Conservation (phyloP, 2,329 filamentous ascomycete species). For the Aspergillus udagawae region DNA sequence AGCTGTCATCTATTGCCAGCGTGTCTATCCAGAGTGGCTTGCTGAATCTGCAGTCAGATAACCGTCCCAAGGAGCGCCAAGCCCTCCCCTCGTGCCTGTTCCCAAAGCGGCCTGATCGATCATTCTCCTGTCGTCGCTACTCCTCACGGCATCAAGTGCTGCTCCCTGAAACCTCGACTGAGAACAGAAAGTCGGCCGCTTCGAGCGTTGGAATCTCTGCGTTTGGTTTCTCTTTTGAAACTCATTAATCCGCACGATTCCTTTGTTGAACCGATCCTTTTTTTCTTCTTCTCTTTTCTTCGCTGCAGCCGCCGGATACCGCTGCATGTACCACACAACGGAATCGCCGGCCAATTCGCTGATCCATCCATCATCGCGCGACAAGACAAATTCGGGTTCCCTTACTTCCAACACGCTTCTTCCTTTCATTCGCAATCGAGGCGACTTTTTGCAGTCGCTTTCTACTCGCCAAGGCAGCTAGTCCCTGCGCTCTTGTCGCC, state of each 20-base stretch:
- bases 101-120: background rate
- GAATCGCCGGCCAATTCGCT: conserved; percentile 5
- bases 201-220: background rate
- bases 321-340: conserved; percentile 8
- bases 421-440: background rate
- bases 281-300: background rate
- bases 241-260: background rate
- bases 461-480: background rate
- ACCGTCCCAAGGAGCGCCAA: background rate
- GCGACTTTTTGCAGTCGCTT: background rate
- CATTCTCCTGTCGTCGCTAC: background rate
- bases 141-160: background rate
- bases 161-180: background rate
- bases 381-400: background rate
- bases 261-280: background rate
- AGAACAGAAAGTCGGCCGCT: background rate
- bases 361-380: conserved; percentile 3
- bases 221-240: background rate
- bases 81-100: background rate
- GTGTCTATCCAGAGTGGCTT: background rate
- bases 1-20: background rate
- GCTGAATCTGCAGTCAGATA: background rate
- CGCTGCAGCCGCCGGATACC: background rate
- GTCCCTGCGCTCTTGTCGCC: background rate
- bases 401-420: conserved; percentile 1